phyloP scores from a whole-genome alignment of 1,284 basidiomycete species.

The Cystobasidium pallidum region DNA sequence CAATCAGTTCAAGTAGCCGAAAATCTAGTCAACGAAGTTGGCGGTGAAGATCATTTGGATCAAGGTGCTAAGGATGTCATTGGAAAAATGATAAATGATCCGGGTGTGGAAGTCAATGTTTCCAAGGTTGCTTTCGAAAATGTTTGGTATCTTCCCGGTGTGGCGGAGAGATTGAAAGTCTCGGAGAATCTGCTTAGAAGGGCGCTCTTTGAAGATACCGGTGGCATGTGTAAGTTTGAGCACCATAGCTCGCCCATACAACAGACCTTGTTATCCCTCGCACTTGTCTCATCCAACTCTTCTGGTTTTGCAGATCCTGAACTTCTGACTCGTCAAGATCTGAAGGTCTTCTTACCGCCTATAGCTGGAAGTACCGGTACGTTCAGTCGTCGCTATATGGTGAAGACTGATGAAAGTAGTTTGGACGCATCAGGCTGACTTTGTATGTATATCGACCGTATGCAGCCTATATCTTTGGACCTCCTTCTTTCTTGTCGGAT shows the following conservation, averaged over 20 bases:
- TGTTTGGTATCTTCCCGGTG: conserved; percentile 94
- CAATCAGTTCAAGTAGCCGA: conserved; percentile 46
- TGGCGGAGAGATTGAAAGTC: conserved; percentile 83
- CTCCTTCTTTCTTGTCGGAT: conserved; percentile 52
- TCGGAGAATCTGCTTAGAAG: conserved; percentile 82
- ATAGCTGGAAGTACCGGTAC: conserved; percentile 70
- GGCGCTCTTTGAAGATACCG: conserved; percentile 83
- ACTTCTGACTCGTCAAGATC: conserved; percentile 88
- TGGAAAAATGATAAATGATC: conserved; percentile 72
- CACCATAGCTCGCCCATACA: too few relatives aligned
- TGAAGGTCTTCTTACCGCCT: conserved; percentile 93
- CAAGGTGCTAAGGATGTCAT: conserved; percentile 19
- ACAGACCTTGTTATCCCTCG: too few relatives aligned
- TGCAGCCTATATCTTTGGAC: conserved; percentile 90
- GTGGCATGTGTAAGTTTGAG: conserved; percentile 49
- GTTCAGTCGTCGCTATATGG: not conserved
- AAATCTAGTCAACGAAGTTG: not conserved
- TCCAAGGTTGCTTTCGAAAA: conserved; percentile 76
- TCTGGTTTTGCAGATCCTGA: conserved; percentile 68
- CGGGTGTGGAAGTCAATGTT: conserved; percentile 56
- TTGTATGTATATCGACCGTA: not conserved
- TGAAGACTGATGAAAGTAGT: too few relatives aligned
- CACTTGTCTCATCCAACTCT: too few relatives aligned
- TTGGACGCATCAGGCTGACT: not conserved
- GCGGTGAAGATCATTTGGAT: conserved; percentile 21